phyloP scores from a whole-genome alignment of 1,284 basidiomycete genomes.

The Cutaneotrichosporon sp. region DNA sequence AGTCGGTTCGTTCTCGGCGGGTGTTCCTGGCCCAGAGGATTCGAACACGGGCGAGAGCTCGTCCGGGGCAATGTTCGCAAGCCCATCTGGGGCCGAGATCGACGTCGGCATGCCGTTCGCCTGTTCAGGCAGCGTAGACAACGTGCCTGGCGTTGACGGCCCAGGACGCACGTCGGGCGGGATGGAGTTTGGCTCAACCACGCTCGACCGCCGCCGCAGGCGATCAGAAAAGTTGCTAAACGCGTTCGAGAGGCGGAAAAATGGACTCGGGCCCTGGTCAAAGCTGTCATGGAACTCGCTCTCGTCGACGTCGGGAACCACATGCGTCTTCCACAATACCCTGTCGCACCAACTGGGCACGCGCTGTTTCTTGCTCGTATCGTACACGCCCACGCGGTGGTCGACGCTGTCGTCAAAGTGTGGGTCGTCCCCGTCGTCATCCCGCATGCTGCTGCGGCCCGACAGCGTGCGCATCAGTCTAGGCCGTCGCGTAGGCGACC shows the following conservation, averaged over 20 bases:
- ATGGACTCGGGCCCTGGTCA: not conserved
- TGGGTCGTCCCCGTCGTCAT: constrained; percentile 20
- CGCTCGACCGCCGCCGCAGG: constrained; percentile 19
- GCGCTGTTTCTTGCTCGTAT: constrained; percentile 52
- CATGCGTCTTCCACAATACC: constrained; percentile 46
- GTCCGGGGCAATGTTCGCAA: not conserved
- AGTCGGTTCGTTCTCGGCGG: not conserved
- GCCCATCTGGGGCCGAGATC: not conserved
- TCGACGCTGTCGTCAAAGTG: constrained; percentile 32
- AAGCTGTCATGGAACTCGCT: not conserved
- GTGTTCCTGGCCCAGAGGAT: not conserved
- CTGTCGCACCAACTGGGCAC: constrained; percentile 52
- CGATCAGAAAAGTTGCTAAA: constrained; percentile 33
- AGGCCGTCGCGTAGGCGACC: not conserved
- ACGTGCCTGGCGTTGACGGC: too few species aligned
- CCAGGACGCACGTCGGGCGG: not conserved
- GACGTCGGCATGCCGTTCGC: not conserved
- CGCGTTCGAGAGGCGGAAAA: constrained; percentile 30
- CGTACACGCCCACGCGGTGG: constrained; percentile 48
- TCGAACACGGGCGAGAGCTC: constrained; percentile 1
- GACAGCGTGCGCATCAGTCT: constrained; percentile 33
- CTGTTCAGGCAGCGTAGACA: too few species aligned
- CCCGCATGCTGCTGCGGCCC: constrained; percentile 10
- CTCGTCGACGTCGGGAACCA: constrained; percentile 29
- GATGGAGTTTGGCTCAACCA: not conserved